phyloP scores from a whole-genome alignment of 2,329 filamentous ascomycete species.

The Chrysoporthe deuterocubensis region DNA sequence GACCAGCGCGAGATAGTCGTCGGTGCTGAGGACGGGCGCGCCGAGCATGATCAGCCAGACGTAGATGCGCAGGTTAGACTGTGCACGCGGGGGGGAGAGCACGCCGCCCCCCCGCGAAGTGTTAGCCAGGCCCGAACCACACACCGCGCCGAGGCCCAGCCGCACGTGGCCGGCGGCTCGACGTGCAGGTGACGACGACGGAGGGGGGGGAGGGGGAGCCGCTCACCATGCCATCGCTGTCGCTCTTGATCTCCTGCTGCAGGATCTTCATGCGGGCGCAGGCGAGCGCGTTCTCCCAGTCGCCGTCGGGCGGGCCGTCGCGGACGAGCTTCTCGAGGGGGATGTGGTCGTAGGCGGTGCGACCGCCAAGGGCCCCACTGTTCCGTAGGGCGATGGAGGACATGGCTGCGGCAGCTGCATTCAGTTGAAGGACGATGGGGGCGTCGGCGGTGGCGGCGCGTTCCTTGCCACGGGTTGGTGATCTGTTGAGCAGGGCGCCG shows the following conservation, averaged over 20 bases:
- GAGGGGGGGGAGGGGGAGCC: background rate
- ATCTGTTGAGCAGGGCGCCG: slow-evolving; percentile 42
- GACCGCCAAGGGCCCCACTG: slow-evolving; percentile 43
- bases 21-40: slow-evolving; percentile 80
- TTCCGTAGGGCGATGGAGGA: slow-evolving; percentile 29
- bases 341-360: slow-evolving; percentile 56
- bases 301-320: slow-evolving; percentile 76
- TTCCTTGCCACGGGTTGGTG: slow-evolving; percentile 50
- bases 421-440: slow-evolving; percentile 38
- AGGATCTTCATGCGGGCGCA: slow-evolving; percentile 75
- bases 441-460: slow-evolving; percentile 76
- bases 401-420: slow-evolving; percentile 28
- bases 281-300: slow-evolving; percentile 69
- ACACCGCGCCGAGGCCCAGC: slow-evolving; percentile 10
- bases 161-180: background rate
- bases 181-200: background rate
- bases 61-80: slow-evolving; percentile 94
- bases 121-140: background rate
- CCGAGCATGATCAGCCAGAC: slow-evolving; percentile 95
- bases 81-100: slow-evolving; percentile 8
- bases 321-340: slow-evolving; percentile 77
- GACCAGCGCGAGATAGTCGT: slow-evolving; percentile 86
- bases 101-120: background rate
- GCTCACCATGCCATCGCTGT: slow-evolving; percentile 79
- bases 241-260: slow-evolving; percentile 74